These are phyloP conservation scores for Nicotiana tabacum DNA, from an alignment of 257 asterid species.

Conservation along the genomic window DNA sequence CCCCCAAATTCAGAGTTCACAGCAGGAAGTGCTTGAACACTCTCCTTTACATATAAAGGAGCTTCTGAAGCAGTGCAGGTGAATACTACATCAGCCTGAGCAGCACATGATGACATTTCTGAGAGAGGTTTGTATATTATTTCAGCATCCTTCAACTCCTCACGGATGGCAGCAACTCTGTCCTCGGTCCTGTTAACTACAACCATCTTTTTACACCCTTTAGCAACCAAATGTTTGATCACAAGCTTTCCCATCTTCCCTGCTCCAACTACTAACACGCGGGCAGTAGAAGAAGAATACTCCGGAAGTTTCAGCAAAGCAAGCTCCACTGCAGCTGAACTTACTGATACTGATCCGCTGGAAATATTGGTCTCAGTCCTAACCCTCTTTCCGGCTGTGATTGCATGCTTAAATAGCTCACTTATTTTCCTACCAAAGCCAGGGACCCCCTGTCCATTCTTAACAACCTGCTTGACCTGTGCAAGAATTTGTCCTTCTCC, in stretches of 20 bases:
- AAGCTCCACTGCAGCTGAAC: slow-evolving; percentile 97
- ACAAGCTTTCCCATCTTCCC: slow-evolving; percentile 98
- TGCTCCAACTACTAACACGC: slow-evolving; percentile 83
- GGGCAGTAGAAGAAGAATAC: slow-evolving; percentile 35
- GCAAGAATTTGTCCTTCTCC: slow-evolving; percentile 98
- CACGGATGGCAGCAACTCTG: slow-evolving; percentile 49
- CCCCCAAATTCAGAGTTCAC: slow-evolving; percentile 43
- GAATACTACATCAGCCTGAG: slow-evolving; percentile 78
- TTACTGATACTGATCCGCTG: slow-evolving; percentile 83
- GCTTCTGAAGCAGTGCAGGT: slow-evolving; percentile 75
- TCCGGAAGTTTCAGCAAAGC: slow-evolving; percentile 77
- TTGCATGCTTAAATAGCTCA: slow-evolving; percentile 77
- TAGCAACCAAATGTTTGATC: slow-evolving; percentile 79
- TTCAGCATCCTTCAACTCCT: slow-evolving; percentile 62
- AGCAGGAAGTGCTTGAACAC: slow-evolving; percentile 50
- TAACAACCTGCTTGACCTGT: slow-evolving; percentile 88
- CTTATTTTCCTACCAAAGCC: slow-evolving; percentile 82
- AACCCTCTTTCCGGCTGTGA: slow-evolving; percentile 84
- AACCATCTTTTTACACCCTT: slow-evolving; percentile 68
- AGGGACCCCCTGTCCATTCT: slow-evolving; percentile 65
- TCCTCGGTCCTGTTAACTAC: slow-evolving; percentile 80
- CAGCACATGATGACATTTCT: slow-evolving; percentile 52
- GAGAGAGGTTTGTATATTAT: slow-evolving; percentile 55
- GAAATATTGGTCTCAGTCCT: slow-evolving; percentile 81
- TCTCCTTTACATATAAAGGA: slow-evolving; percentile 58